phyloP scores from a whole-genome alignment of 371 early-diverging fungal genomes.

The Lichtheimia ornata region DNA sequence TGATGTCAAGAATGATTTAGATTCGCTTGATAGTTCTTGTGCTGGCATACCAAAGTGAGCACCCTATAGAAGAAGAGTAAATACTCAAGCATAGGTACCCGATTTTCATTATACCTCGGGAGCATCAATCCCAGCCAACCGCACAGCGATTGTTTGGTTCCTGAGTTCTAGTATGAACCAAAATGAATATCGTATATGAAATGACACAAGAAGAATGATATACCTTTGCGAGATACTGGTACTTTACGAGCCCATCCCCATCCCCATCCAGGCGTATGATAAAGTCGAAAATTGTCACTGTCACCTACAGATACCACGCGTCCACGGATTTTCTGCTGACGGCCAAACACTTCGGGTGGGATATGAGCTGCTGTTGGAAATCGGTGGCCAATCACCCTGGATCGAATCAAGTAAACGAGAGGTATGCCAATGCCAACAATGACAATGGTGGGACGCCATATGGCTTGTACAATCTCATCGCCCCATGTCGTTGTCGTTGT shows the following conservation, averaged over 20 bases:
- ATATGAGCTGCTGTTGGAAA: slow-evolving; percentile 53
- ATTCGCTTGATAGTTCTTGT: slow-evolving; percentile 68
- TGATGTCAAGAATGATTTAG: slow-evolving; percentile 56
- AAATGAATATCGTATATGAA: background rate
- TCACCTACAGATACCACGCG: slow-evolving; percentile 61
- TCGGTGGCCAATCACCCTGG: slow-evolving; percentile 31
- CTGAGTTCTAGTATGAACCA: slow-evolving; percentile 40
- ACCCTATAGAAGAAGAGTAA: slow-evolving; percentile 18
- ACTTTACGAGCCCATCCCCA: slow-evolving; percentile 59
- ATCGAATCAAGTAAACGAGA: slow-evolving; percentile 18
- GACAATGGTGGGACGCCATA: slow-evolving; percentile 34
- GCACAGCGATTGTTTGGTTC: slow-evolving; percentile 63
- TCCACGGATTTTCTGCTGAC: slow-evolving; percentile 37
- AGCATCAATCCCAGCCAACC: slow-evolving; percentile 81
- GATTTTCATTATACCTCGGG: slow-evolving; percentile 56
- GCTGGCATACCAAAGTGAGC: slow-evolving; percentile 75
- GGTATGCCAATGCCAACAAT: slow-evolving; percentile 28
- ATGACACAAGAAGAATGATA: background rate
- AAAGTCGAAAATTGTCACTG: slow-evolving; percentile 64
- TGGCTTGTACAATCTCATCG: slow-evolving; percentile 27
- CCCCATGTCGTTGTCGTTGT: slow-evolving; percentile 13
- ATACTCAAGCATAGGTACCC: background rate
- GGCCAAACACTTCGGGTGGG: slow-evolving; percentile 49
- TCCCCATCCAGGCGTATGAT: slow-evolving; percentile 63
- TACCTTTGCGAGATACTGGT: slow-evolving; percentile 47